These are phyloP conservation scores for Aristolochia californica DNA, from an alignment of 164 flowering plant genomes.

Conservation along the genomic window DNA sequence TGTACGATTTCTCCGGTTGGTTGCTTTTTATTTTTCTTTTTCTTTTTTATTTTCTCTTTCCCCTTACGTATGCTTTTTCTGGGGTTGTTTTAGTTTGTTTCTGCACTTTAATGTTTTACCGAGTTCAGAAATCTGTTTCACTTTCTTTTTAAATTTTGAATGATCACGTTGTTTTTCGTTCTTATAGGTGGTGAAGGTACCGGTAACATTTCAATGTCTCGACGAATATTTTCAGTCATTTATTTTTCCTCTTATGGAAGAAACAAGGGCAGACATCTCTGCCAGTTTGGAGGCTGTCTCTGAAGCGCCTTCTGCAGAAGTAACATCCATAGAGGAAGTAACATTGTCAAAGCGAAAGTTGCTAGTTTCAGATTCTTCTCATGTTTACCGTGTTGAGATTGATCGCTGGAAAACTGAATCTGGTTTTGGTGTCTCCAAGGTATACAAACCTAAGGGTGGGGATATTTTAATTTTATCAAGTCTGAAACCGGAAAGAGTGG, in stretches of 20 bases:
- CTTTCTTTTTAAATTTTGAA: too few relatives aligned
- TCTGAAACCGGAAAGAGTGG: constrained; percentile 30
- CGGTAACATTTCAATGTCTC: constrained; percentile 21
- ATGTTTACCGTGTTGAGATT: neutral
- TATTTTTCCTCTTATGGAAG: constrained; percentile 41
- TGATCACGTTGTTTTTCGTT: too few relatives aligned
- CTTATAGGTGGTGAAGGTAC: constrained; percentile 31
- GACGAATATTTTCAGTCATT: constrained; percentile 29
- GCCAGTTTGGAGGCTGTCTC: constrained; percentile 37
- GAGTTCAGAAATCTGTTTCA: too few relatives aligned
- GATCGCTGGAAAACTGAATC: neutral
- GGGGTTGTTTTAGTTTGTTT: too few relatives aligned
- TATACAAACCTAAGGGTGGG: constrained; percentile 41
- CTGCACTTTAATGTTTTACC: too few relatives aligned
- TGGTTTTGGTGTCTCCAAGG: constrained; percentile 14
- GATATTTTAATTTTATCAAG: constrained; percentile 51
- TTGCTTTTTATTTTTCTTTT: too few relatives aligned
- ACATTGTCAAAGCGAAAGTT: too few relatives aligned
- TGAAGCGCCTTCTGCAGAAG: constrained; percentile 30
- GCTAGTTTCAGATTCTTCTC: constrained; percentile 1
- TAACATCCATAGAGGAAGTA: neutral
- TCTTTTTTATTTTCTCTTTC: too few relatives aligned
- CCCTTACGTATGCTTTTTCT: too few relatives aligned
- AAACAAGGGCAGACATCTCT: constrained; percentile 37
- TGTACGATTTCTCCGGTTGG: too few relatives aligned